Percentiles rank a stretch among this genome's conserved stretches.
Conservation (phyloP, 805 yeast genomes). For the Candida lessepsii region DNA sequence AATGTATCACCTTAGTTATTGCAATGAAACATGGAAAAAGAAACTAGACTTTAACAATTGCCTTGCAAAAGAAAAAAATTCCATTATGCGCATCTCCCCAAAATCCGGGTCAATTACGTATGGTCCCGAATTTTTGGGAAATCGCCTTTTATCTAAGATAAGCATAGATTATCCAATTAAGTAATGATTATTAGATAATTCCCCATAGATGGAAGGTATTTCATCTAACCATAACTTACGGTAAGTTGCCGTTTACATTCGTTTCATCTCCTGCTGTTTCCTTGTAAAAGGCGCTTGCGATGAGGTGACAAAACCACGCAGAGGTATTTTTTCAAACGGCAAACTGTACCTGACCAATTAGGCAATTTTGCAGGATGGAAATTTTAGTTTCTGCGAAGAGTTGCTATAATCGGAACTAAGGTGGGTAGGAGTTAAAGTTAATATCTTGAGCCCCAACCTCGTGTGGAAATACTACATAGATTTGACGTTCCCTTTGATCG, state of each 20-base stretch:
- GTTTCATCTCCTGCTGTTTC: background rate
- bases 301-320: background rate
- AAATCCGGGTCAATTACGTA: no score
- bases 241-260: background rate
- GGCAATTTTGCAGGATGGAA: background rate
- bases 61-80: background rate
- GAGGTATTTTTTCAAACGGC: background rate
- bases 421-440: no score
- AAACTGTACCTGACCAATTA: background rate
- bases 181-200: no score
- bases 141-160: no score
- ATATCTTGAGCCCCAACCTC: background rate
- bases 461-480: background rate
- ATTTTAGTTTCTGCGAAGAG: background rate
- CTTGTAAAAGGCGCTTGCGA: background rate
- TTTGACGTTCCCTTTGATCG: background rate
- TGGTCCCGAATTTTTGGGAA: no score
- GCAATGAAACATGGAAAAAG: background rate
- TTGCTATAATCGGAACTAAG: background rate
- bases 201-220: no score
- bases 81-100: background rate
- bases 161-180: background rate
- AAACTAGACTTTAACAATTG: background rate
- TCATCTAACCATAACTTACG: background rate
- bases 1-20: background rate